phyloP scores from a whole-genome alignment of 1,284 basidiomycete genomes.

The Somion occarium region DNA sequence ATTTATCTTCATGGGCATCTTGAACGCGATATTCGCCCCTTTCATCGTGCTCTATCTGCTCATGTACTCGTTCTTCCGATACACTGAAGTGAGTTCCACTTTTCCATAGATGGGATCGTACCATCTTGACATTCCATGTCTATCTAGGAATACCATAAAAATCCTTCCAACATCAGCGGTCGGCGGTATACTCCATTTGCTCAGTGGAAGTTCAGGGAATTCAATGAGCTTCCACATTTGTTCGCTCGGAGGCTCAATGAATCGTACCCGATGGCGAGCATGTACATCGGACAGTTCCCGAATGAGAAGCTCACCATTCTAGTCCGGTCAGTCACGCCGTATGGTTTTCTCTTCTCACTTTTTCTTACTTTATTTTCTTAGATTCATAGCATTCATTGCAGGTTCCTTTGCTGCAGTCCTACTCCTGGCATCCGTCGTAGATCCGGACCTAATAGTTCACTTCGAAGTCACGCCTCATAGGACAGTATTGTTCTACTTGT shows the following conservation, averaged over 20 bases:
- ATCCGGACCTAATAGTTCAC: conserved; percentile 88
- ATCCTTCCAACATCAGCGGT: conserved; percentile 90
- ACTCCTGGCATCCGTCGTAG: conserved; percentile 84
- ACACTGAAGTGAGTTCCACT: conserved; percentile 77
- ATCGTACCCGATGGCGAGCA: conserved; percentile 85
- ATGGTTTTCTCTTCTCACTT: conserved; percentile 2
- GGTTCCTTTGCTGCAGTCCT: conserved; percentile 96
- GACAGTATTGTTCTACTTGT: conserved; percentile 91
- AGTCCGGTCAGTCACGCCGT: conserved; percentile 75
- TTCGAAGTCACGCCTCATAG: conserved; percentile 94
- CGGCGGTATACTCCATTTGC: conserved; percentile 93
- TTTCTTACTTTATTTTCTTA: no score
- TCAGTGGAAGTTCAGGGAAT: conserved; percentile 98
- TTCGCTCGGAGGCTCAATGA: conserved; percentile 85
- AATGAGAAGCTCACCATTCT: conserved; percentile 89
- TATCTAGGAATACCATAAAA: conserved; percentile 92
- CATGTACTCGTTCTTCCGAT: conserved; percentile 99
- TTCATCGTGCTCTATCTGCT: conserved; percentile 97
- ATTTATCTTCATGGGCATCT: conserved; percentile 93
- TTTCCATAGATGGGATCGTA: not conserved
- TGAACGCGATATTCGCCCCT: conserved; percentile 93
- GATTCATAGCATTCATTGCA: conserved; percentile 93
- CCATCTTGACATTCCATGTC: conserved; percentile 1
- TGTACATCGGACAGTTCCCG: conserved; percentile 97
- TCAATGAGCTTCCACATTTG: conserved; percentile 95